Conservation (phyloP, 1,284 basidiomycete genomes). For the Mycena sp. region DNA sequence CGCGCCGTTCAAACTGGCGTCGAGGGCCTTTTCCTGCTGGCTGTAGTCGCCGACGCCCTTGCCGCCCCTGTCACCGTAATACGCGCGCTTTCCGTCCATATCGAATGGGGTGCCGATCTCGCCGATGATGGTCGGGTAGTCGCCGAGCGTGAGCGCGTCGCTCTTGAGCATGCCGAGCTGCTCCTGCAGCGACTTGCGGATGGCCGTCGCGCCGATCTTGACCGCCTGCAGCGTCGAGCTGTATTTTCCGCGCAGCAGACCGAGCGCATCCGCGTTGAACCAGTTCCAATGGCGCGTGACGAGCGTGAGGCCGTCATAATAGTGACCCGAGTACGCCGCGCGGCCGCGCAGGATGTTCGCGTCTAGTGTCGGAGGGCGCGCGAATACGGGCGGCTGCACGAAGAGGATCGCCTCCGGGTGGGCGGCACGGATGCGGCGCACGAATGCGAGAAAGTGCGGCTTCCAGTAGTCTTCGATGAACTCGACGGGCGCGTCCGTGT, state of each 20-base stretch:
- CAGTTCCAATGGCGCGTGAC: conserved; percentile 92
- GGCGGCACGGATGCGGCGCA: conserved; percentile 68
- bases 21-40: conserved; percentile 86
- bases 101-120: conserved; percentile 97
- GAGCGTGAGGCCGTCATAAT: conserved; percentile 93
- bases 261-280: conserved; percentile 97
- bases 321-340: conserved; percentile 87
- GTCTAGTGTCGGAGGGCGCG: conserved; percentile 75
- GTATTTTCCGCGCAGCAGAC: conserved; percentile 91
- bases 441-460: conserved; percentile 78
- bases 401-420: conserved; percentile 93
- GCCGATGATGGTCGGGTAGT: conserved; percentile 94
- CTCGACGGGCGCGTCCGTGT: conserved; percentile 52
- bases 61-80: conserved; percentile 84
- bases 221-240: conserved; percentile 71
- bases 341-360: conserved; percentile 70
- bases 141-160: conserved; percentile 71
- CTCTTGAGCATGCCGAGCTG: conserved; percentile 86
- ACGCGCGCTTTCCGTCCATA: conserved; percentile 86
- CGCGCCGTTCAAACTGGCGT: conserved; percentile 90
- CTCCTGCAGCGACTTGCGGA: conserved; percentile 84
- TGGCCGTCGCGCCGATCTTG: conserved; percentile 84
- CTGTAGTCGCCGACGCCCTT: conserved; percentile 83
- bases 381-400: conserved; percentile 94
- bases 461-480: conserved; percentile 90